A percentile compares a stretch with the other conserved stretches of the same genome.
Conservation (phyloP, 345 rosid genomes). For the Rhizophora mangle region DNA sequence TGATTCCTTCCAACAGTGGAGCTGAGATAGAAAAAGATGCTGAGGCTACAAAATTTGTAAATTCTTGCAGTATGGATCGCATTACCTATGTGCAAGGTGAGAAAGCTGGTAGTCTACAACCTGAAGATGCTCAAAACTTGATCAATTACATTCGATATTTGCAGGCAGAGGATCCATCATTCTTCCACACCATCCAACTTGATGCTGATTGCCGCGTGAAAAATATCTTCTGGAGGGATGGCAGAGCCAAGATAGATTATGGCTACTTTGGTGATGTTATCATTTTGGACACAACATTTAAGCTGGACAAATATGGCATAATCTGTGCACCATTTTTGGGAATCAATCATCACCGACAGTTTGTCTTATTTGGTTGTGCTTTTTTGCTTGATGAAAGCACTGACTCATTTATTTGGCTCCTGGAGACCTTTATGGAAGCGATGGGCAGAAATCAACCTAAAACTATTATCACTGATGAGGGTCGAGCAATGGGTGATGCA, state of each 20-base stretch:
- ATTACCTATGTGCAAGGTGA: not conserved
- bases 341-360: slow-evolving; percentile 25
- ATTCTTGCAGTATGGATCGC: not conserved
- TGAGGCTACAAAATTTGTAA: not conserved
- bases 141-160: slow-evolving; percentile 7
- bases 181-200: slow-evolving; percentile 15
- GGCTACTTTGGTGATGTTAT: slow-evolving; percentile 25
- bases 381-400: slow-evolving; percentile 25
- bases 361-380: slow-evolving; percentile 27
- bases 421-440: slow-evolving; percentile 27
- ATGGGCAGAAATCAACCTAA: slow-evolving; percentile 24
- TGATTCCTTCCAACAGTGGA: not conserved
- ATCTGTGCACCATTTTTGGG: slow-evolving; percentile 22
- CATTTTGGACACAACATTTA: slow-evolving; percentile 19
- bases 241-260: slow-evolving; percentile 26
- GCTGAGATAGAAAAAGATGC: not conserved
- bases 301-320: slow-evolving; percentile 14
- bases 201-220: slow-evolving; percentile 4
- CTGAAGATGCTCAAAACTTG: slow-evolving; percentile 18
- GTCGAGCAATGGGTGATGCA: slow-evolving; percentile 18
- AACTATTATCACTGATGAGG: slow-evolving; percentile 21
- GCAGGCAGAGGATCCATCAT: slow-evolving; percentile 24
- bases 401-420: slow-evolving; percentile 24
- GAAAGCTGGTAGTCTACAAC: slow-evolving; percentile 4
- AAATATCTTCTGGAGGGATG: slow-evolving; percentile 28